Evolutionary conservation across 2,329 filamentous ascomycete species (phyloP), one percentile per base, ranked within the genome.

Genomic region (Hypomyces rosellus): DNA sequence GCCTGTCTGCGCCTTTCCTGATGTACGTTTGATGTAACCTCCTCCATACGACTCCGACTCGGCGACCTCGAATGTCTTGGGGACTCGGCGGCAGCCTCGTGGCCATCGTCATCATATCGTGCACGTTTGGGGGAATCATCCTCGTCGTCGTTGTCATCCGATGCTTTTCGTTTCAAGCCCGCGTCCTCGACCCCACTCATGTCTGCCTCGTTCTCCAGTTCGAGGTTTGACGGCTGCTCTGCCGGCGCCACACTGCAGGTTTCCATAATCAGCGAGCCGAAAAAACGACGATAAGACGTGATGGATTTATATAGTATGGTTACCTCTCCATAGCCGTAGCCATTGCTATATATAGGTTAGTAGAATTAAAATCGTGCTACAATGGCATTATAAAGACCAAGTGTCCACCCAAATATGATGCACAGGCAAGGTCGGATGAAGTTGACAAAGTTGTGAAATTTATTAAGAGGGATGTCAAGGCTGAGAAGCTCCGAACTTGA

Each of bases 121-220:
- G 54, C 53, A 37, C 65, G 61, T 51, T 66, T 67, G 12, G 57
- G 54, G 15, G 50, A 49, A 11, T 37, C 52, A 6, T 59, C 57
- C 36, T 49, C 58, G 15, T 54, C 49, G 22, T 53, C 52, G 14
- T 55, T 45, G 14, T 53, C 55, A 3, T 50, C 45, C 11, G 61
- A 61, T 7, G 57, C 62, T 41, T 65, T 69, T 50, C 66, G 58
- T 52, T 69, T 69, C 3, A 60, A 51, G 2, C 18, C 22, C 7
- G 59, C 56, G 0, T 51, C 53, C 4, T 60, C 54, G 3, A 30
- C 34, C 8, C 33, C 39, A 2, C 34, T 33, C 9, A 38, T 22
- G 8, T 16, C 38, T n/a, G 43, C 18, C 3, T 14, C 16, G 11
- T 45, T 34, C 4, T 37, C 45, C n/a, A 34, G 41, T 4, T 45